Evolutionary conservation across 345 rosid genomes (phyloP), one percentile per base, ranked within the genome.

Genomic region (Microthlaspi erraticum): DNA sequence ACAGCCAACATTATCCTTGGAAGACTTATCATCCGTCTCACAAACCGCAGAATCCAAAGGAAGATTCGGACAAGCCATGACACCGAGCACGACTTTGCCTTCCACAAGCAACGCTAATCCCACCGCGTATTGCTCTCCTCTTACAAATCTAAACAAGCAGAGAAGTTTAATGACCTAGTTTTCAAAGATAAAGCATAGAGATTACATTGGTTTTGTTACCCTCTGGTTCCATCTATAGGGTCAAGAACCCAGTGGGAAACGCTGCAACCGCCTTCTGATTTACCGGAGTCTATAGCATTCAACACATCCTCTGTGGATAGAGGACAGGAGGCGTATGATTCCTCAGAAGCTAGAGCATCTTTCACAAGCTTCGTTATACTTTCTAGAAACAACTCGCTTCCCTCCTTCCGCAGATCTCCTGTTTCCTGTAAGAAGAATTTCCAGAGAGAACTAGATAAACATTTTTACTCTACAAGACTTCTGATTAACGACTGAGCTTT

Each of bases 151-250:
- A 42, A 73, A 74, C 23, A 16, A 36, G 41, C 66, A 41, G 16
- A 74, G 23, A 65, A 37, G 4, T 26, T 67, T 16, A 75, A 26
- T 4, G 14, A 33, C 36, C 14, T 2, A 5, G 17, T n/a, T 51
- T 58, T 2, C 49, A 62, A 45, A 61, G 44, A 17, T 38, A 19
- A 62, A 56, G 17, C 42, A 7, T 19, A 34, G 31, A 55, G 10
- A 1, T 51, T 6, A 36, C 6, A 42, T 20, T 53, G 51, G 42
- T 72, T 72, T 54, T 42, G 19, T 51, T 69, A 94, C 99, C 99
- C 99, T 88, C 81, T 94, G 56, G 99, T 94, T 50, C 99, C 98
- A 73, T 94, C 99, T 49, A 94, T 88, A 51, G 99, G 99, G 68
- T 91, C 99, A 73, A 94, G 84, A 78, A 94, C 86, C 99, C 99